Percentiles rank a stretch among this genome's conserved stretches.
Evolutionary conservation across 495 filamentous ascomycete species (phyloP).

Genomic region (Penicillium bovifimosum): DNA sequence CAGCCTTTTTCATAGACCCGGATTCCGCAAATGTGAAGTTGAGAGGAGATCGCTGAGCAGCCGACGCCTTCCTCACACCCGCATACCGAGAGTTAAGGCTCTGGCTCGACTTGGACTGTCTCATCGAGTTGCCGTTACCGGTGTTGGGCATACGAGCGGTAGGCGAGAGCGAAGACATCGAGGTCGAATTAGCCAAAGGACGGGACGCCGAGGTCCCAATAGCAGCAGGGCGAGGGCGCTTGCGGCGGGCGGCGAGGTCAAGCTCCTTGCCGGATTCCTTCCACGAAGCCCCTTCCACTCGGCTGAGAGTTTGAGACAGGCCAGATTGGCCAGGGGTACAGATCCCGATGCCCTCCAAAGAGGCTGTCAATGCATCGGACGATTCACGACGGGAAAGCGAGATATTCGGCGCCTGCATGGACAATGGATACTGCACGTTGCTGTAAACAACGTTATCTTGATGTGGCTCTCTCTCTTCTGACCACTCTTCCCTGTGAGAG

Average conservation of each 20-base stretch:
- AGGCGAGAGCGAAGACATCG: conserved; percentile 39
- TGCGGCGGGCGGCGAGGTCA: conserved; percentile 50
- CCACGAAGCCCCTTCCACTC: conserved; percentile 27
- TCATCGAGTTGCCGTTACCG: conserved; percentile 35
- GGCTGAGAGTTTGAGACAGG: conserved; percentile 23
- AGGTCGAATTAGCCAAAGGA: conserved; percentile 35
- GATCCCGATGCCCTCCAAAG: conserved; percentile 40
- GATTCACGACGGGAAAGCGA: conserved; percentile 35
- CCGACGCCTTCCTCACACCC: conserved; percentile 46
- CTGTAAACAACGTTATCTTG: conserved; percentile 27
- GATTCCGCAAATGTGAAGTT: conserved; percentile 46
- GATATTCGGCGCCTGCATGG: conserved; percentile 32
- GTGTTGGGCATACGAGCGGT: conserved; percentile 34
- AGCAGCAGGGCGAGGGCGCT: conserved; percentile 49
- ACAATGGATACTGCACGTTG: conserved; percentile 29
- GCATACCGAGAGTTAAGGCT: conserved; percentile 45
- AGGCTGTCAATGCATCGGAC: conserved; percentile 36
- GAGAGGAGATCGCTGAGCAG: conserved; percentile 49
- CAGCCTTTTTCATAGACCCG: conserved; percentile 37
- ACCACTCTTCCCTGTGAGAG: conserved; percentile 27
- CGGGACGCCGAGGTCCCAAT: conserved; percentile 41
- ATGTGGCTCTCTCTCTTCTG: conserved; percentile 20
- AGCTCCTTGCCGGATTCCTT: conserved; percentile 42
- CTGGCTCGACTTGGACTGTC: conserved; percentile 52
- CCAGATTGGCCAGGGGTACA: conserved; percentile 20